Base-by-base conservation (phyloP, 139 green algal genomes). In the Pleodorina starrii region DNA sequence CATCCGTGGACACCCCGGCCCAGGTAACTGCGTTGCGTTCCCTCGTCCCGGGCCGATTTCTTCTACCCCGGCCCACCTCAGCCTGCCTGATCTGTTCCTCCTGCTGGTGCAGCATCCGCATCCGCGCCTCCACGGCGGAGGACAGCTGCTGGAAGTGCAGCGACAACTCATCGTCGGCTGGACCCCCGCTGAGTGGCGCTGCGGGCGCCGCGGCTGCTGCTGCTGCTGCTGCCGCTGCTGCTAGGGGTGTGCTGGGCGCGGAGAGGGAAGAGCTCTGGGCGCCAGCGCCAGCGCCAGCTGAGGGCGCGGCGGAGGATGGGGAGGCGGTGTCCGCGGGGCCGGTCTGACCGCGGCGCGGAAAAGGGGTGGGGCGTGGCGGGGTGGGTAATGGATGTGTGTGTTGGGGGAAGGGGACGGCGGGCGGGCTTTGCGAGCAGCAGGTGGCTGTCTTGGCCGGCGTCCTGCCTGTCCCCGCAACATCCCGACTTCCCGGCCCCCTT, bases 81-180 rank as follows among this genome's bases (percentile, higher is more conserved):
- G 76, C 76, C 50, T 36, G 32, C 50, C 50, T 69, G 35, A 84
- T 23, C 50, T 69, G 19, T 10, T n/a, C 46, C 76, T 84, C 76
- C 50, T 84, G 76, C n/a, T 48, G 40, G 5, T 19, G n/a, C 16
- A 84, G 76, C 14, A 54, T 7, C 5, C 46, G 46, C 75, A 84
- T 68, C 1, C 75, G 75, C 5, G 75, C 46, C 14, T 84, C 75
- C 75, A 84, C 29, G 46, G 76, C 32, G 21, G 76, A 7, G 12
- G n/a, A 69, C 32, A 84, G 76, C 32, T 54, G 46, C 32, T 59
- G n/a, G 76, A 71, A 82, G 12, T 82, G 74, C 10, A 66, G 16
- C 1, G 74, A 82, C 6, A 82, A 40, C 27, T 80, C 72, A 23
- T 80, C 72, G 35, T 76, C 36, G 54, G 21, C 9, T 2, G 54